phyloP scores from a whole-genome alignment of 1,284 basidiomycete species.

The Lentinula novae-zelandiae region DNA sequence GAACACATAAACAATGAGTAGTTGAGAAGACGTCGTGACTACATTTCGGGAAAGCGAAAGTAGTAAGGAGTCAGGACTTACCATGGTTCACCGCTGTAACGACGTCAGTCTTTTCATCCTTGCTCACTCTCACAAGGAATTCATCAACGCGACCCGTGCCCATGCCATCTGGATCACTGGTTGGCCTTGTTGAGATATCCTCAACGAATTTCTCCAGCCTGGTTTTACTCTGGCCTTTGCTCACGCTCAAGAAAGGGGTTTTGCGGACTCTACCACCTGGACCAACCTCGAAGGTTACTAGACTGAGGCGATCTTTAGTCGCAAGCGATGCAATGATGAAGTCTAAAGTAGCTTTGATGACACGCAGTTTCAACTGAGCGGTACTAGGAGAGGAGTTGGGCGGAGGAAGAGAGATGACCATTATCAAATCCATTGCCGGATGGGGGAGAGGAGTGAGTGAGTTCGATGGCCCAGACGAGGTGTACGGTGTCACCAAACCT shows the following conservation, averaged over 20 bases:
- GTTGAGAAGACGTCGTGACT: neutral
- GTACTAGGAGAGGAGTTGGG: constrained; percentile 70
- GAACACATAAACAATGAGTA: neutral
- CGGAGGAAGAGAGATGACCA: constrained; percentile 86
- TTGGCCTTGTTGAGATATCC: constrained; percentile 47
- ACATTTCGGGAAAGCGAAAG: neutral
- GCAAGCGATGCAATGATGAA: constrained; percentile 79
- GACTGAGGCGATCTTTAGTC: constrained; percentile 72
- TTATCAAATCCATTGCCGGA: constrained; percentile 86
- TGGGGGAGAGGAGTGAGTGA: constrained; percentile 78
- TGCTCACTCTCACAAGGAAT: constrained; percentile 72
- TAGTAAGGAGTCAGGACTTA: constrained; percentile 21
- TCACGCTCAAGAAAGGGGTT: constrained; percentile 82
- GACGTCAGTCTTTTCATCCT: constrained; percentile 93
- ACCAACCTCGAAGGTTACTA: constrained; percentile 90
- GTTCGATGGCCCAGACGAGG: constrained; percentile 73
- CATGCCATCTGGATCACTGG: constrained; percentile 29
- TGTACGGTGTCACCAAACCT: constrained; percentile 68
- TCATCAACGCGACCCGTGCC: constrained; percentile 42
- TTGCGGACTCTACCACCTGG: constrained; percentile 75
- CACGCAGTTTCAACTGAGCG: constrained; percentile 78
- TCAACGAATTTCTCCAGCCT: constrained; percentile 78
- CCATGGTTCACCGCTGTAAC: constrained; percentile 93
- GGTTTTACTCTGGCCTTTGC: constrained; percentile 62
- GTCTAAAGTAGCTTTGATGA: constrained; percentile 82